Percentiles rank a stretch among this genome's conserved stretches.
These are phyloP conservation scores for Xerocomus brunneocitrinus DNA, from an alignment of 768 basidiomycete genomes.

Conservation along the genomic window DNA sequence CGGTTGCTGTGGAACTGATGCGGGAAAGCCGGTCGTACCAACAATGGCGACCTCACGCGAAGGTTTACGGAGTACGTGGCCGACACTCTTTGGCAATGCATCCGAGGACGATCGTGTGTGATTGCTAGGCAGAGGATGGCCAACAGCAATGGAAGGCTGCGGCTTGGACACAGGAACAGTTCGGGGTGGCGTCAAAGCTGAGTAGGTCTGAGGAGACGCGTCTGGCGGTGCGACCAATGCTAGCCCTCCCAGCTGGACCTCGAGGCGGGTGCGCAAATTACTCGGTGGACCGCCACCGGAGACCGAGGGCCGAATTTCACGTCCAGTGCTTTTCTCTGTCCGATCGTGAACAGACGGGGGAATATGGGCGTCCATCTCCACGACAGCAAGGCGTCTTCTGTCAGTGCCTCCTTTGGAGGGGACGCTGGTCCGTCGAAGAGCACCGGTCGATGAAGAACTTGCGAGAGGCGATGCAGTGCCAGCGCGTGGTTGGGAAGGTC, in stretches of 20 bases:
- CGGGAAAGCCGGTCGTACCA: slow-evolving; percentile 37
- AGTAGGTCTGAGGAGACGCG: slow-evolving; percentile 49
- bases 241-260: slow-evolving; percentile 40
- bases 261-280: slow-evolving; percentile 35
- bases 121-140: slow-evolving; percentile 9
- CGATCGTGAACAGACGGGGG: slow-evolving; percentile 23
- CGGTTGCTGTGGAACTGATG: slow-evolving; percentile 26
- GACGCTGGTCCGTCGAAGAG: slow-evolving; percentile 43
- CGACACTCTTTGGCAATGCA: slow-evolving; percentile 27
- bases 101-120: slow-evolving; percentile 52
- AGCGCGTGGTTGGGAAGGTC: slow-evolving; percentile 16
- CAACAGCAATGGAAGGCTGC: slow-evolving; percentile 15
- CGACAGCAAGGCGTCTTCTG: slow-evolving; percentile 62
- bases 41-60: slow-evolving; percentile 52
- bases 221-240: slow-evolving; percentile 74
- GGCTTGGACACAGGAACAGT: slow-evolving; percentile 35
- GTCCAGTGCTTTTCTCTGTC: slow-evolving; percentile 18
- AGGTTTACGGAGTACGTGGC: slow-evolving; percentile 40
- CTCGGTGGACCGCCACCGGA: slow-evolving; percentile 27
- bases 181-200: slow-evolving; percentile 49
- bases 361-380: slow-evolving; percentile 47
- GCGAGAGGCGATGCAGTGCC: slow-evolving; percentile 25
- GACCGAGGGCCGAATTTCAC: slow-evolving; percentile 16
- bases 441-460: slow-evolving; percentile 26
- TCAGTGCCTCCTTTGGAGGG: slow-evolving; percentile 60